Evolutionary conservation across 768 basidiomycete species (phyloP), one percentile per base, ranked within the genome.

Genomic region (Pulveroboletus sp.): DNA sequence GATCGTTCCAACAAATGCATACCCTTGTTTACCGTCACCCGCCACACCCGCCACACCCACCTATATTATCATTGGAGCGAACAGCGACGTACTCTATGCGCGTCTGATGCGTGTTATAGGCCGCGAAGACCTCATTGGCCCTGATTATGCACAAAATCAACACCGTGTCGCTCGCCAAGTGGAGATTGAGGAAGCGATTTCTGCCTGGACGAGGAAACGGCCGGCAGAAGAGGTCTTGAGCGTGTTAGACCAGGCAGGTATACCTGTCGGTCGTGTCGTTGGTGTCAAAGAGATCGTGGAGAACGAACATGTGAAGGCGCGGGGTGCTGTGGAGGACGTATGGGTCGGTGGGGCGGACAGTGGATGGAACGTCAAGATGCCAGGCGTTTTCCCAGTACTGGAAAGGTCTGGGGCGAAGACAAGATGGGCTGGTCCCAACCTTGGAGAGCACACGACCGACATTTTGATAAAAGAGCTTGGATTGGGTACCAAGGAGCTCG

Each of bases 1-100:
- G 2, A 85, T 87, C 33, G 85, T 87, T 8, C 84, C 85, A 1
- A 86, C 84, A 10, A 87, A 87, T 56, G 84, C 84, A 5, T 85
- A 85, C 60, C 84, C 84, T 4, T 86, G 84, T 66, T 70, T 75
- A 21, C 76, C 82, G 8, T 69, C 76, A 11, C 65, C 57, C 1
- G 51, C 71, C 31, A 50, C 75, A 0, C 72, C 75, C 2, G 49
- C 57, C 2, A 64, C 67, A 0, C 78, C 77, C 1, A 73, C 75
- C 5, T 87, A 82, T 59, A 72, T 85, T 45, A 82, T 87, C 56
- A 85, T 87, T 55, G 85, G 84, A 32, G 84, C 81, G 23, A 87
- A 87, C 55, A 82, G 82, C 1, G 85, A 87, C 62, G 75, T 80
- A 3, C 76, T 87, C 60, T 87, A 87, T 70, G 75, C 69, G 49